Evolutionary conservation across 225 moss, liverwort and hornwort species (phyloP).

Genomic region (Takakia lepidozioides): DNA sequence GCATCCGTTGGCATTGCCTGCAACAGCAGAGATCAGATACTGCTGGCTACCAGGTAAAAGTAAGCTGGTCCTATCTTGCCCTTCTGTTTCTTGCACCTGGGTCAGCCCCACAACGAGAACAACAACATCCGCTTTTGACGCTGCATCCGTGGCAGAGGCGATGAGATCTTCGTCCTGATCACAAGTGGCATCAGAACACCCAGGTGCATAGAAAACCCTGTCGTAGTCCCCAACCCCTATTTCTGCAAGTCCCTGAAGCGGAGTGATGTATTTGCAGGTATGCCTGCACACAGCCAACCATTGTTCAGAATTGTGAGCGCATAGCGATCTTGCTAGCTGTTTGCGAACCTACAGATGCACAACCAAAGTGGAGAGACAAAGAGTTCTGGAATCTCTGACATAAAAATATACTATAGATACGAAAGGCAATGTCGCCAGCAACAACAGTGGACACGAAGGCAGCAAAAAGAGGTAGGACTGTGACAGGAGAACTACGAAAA

Average conservation of each 20-base stretch:
- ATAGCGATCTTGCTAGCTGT: too few species aligned
- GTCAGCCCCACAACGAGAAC: constrained; percentile 25
- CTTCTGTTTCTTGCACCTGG: constrained; percentile 32
- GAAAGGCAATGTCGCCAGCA: too few species aligned
- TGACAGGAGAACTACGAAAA: too few species aligned
- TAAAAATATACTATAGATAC: too few species aligned
- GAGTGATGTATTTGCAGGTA: constrained; percentile 46
- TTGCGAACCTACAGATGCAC: too few species aligned
- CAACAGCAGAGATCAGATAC: constrained; percentile 23
- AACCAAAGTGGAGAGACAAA: too few species aligned
- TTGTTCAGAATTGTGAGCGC: too few species aligned
- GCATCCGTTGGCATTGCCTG: constrained; percentile 16
- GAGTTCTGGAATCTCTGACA: too few species aligned
- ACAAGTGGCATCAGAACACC: constrained; percentile 33
- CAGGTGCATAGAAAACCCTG: constrained; percentile 28
- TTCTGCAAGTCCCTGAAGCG: constrained; percentile 31
- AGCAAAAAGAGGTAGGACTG: too few species aligned
- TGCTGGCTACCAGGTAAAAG: constrained; percentile 28
- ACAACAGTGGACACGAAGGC: too few species aligned
- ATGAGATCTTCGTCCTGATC: constrained; percentile 20
- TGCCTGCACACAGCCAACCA: constrained; percentile 25
- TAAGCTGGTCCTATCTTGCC: constrained; percentile 23
- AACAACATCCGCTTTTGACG: constrained; percentile 17
- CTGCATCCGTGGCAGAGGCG: constrained; percentile 15
- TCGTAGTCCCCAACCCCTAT: constrained; percentile 8